phyloP scores from a whole-genome alignment of 148 eudicot species.

The Bassia scoparia region DNA sequence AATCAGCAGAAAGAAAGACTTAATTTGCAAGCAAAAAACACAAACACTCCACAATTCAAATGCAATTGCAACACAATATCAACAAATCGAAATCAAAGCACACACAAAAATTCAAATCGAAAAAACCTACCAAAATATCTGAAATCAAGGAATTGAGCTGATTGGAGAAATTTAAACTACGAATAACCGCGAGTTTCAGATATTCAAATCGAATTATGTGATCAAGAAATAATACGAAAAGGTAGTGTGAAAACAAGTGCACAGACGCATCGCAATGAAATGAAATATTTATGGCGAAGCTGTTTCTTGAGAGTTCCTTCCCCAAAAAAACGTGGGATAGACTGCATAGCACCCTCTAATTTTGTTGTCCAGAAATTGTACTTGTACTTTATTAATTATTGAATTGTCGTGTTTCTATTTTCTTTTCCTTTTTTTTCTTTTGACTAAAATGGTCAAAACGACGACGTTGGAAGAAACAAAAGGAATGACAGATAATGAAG shows the following conservation, averaged over 20 bases:
- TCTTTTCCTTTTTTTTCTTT: not conserved
- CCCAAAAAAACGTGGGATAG: not conserved
- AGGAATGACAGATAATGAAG: not conserved
- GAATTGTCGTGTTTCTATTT: not conserved
- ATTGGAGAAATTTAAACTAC: not conserved
- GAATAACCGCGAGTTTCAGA: too few species aligned
- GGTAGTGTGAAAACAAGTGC: not conserved
- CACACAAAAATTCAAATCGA: too few species aligned
- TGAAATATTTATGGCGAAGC: constrained; percentile 7
- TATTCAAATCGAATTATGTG: too few species aligned
- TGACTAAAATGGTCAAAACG: not conserved
- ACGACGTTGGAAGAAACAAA: not conserved
- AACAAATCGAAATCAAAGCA: too few species aligned
- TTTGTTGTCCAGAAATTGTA: not conserved
- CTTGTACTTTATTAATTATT: too few species aligned
- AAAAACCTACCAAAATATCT: too few species aligned
- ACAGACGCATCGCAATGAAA: constrained; percentile 11
- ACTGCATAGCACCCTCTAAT: not conserved
- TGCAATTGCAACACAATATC: too few species aligned
- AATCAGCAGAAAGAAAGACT: not conserved
- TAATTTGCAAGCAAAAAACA: not conserved
- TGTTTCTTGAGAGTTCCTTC: constrained; percentile 11
- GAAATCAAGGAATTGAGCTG: not conserved
- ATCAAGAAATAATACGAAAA: not conserved
- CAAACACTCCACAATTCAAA: not conserved